Evolutionary conservation across 768 basidiomycete genomes (phyloP).

Genomic region (Macrocybe gigantea): DNA sequence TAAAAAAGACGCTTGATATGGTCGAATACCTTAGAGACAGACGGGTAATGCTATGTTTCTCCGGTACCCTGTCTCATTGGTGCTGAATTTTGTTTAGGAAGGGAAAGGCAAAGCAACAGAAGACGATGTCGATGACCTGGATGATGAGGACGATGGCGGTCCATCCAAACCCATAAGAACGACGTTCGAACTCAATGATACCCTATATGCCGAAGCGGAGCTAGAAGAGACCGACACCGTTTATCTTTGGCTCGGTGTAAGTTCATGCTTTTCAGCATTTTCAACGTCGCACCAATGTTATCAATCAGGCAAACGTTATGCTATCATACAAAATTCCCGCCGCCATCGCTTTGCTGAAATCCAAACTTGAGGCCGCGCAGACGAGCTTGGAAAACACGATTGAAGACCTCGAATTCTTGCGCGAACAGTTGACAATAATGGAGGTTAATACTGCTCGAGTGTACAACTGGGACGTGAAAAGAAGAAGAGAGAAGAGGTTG

Average conservation of each 20-base stretch:
- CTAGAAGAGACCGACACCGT: conserved; percentile 85
- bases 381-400: conserved; percentile 57
- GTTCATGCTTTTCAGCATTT: conserved; percentile 18
- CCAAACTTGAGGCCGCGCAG: conserved; percentile 73
- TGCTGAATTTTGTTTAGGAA: conserved; percentile 36
- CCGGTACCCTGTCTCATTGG: not conserved
- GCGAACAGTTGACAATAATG: conserved; percentile 96
- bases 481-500: conserved; percentile 55
- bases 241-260: conserved; percentile 92
- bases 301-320: conserved; percentile 89
- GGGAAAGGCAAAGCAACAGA: conserved; percentile 44
- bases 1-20: conserved; percentile 87
- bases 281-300: not conserved
- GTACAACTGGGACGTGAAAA: conserved; percentile 94
- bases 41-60: conserved; percentile 36
- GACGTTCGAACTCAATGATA: conserved; percentile 95
- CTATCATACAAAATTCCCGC: conserved; percentile 82
- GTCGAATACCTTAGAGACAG: conserved; percentile 75
- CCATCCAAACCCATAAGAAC: conserved; percentile 59
- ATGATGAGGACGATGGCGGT: conserved; percentile 45
- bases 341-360: conserved; percentile 67
- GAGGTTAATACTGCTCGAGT: conserved; percentile 93
- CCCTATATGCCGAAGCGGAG: conserved; percentile 88
- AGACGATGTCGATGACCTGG: conserved; percentile 45
- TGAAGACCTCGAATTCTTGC: conserved; percentile 88